Evolutionary conservation across 306 rosid genomes (phyloP).

Genomic region (Gynostemma pentaphyllum): DNA sequence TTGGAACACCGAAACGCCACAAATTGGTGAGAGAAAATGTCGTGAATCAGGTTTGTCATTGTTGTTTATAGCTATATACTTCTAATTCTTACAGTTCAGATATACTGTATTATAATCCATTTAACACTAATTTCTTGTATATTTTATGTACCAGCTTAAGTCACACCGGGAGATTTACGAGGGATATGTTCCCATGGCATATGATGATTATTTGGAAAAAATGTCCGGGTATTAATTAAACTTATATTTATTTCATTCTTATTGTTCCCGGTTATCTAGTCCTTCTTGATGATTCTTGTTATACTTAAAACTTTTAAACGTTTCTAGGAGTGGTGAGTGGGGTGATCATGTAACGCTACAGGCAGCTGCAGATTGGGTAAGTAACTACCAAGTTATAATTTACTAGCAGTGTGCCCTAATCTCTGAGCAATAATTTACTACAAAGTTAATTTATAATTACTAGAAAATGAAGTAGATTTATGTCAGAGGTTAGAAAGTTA

Average conservation of each 20-base stretch:
- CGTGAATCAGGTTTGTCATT: slow-evolving; percentile 53
- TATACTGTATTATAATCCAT: slow-evolving; percentile 1
- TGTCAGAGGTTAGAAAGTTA: background rate
- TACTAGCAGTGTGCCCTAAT: background rate
- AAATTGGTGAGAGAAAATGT: slow-evolving; percentile 46
- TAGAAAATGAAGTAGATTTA: background rate
- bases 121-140: slow-evolving; percentile 20
- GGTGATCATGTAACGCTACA: slow-evolving; percentile 93
- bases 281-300: background rate
- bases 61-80: slow-evolving; percentile 6
- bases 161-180: slow-evolving; percentile 62
- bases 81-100: slow-evolving; percentile 5
- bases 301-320: background rate
- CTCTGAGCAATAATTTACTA: background rate
- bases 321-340: slow-evolving; percentile 78
- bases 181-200: slow-evolving; percentile 89
- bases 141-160: slow-evolving; percentile 41
- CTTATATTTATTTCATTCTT: background rate
- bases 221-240: slow-evolving; percentile 47
- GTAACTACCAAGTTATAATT: too few relatives aligned
- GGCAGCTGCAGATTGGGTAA: slow-evolving; percentile 82
- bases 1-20: slow-evolving; percentile 53
- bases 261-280: background rate
- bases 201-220: slow-evolving; percentile 56
- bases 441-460: background rate